Base-by-base conservation (phyloP, 352 stramenopile genomes). In the Pythium aphanidermatum region DNA sequence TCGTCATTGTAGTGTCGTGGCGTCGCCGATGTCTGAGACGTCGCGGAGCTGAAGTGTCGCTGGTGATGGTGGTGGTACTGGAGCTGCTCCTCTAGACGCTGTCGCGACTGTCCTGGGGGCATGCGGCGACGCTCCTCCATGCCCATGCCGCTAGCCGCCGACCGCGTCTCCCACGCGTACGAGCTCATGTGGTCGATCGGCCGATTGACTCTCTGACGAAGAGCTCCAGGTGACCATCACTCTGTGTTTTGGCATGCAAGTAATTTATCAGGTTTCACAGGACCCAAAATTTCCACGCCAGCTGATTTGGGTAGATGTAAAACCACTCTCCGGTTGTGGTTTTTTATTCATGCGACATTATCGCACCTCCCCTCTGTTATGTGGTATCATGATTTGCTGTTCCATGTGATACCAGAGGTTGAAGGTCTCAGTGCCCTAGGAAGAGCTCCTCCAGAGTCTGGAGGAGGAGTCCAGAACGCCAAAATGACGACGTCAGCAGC, bases 141-240 rank as follows among this genome's bases (percentile, higher is more conserved):
- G 16, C 38, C 35, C 26, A 55, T 29, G 30, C 36, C 27, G 31
- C 48, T 56, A n/a, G 48, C 21, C 25, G 34, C 28, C 16, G 47
- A 55, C n/a, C 47, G 37, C 30, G 47, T 56, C 39, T 56, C 48
- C 48, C 48, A 56, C 11, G 38, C 39, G 26, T 40, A 44, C 48
- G 45, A 38, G 39, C 48, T 56, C 48, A 56, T n/a, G n/a, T n/a
- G n/a, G n/a, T n/a, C n/a, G n/a, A n/a, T n/a, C n/a, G n/a, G n/a
- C n/a, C n/a, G n/a, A n/a, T n/a, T n/a, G n/a, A n/a, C n/a, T n/a
- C n/a, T n/a, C n/a, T n/a, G n/a, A 30, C 26, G 34, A 40, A 40
- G 34, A 40, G 34, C 34, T 40, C 34, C 26, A 9, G 30, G 12
- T 27, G 46, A 55, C 46, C 46, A 47, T 33, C 46, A 55, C 37